Percentiles rank a stretch among this genome's conserved stretches.
Evolutionary conservation across 306 rosid genomes (phyloP).

Genomic region (Prunus dulcis): DNA sequence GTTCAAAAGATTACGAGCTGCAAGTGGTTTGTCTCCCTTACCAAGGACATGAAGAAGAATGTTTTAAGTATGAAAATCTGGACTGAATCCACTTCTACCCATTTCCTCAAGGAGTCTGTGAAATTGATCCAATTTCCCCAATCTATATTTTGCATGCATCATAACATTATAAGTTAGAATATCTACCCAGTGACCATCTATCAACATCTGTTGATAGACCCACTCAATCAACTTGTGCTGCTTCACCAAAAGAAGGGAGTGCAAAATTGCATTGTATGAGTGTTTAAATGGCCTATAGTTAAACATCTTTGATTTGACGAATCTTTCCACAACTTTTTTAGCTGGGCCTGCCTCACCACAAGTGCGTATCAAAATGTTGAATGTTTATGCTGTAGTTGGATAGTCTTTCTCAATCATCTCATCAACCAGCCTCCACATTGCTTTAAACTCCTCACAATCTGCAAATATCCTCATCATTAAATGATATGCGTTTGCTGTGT

Average conservation of each 20-base stretch:
- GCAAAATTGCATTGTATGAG: slow-evolving; percentile 75
- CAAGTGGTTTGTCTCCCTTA: slow-evolving; percentile 70
- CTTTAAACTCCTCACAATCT: slow-evolving; percentile 75
- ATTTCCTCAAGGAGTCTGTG: slow-evolving; percentile 71
- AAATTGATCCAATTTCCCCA: slow-evolving; percentile 80
- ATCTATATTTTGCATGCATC: slow-evolving; percentile 72
- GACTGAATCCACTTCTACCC: slow-evolving; percentile 71
- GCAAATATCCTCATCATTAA: slow-evolving; percentile 81
- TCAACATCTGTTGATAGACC: slow-evolving; percentile 81
- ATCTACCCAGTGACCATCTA: slow-evolving; percentile 62
- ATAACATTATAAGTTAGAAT: slow-evolving; percentile 73
- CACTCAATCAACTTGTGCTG: slow-evolving; percentile 88
- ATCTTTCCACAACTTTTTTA: slow-evolving; percentile 64
- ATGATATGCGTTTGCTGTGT: slow-evolving; percentile 61
- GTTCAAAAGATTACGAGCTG: slow-evolving; percentile 73
- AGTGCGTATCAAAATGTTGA: slow-evolving; percentile 68
- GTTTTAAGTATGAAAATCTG: slow-evolving; percentile 84
- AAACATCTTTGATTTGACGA: slow-evolving; percentile 71
- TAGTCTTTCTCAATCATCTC: slow-evolving; percentile 79
- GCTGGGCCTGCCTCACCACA: slow-evolving; percentile 80
- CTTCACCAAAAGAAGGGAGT: slow-evolving; percentile 54
- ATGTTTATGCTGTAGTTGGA: slow-evolving; percentile 60
- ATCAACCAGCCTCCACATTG: slow-evolving; percentile 80
- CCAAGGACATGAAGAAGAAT: slow-evolving; percentile 83
- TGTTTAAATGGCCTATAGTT: slow-evolving; percentile 75